Evolutionary conservation across 306 rosid genomes (phyloP), one percentile per base, ranked within the genome.

Genomic region (Cicer cuneatum): DNA sequence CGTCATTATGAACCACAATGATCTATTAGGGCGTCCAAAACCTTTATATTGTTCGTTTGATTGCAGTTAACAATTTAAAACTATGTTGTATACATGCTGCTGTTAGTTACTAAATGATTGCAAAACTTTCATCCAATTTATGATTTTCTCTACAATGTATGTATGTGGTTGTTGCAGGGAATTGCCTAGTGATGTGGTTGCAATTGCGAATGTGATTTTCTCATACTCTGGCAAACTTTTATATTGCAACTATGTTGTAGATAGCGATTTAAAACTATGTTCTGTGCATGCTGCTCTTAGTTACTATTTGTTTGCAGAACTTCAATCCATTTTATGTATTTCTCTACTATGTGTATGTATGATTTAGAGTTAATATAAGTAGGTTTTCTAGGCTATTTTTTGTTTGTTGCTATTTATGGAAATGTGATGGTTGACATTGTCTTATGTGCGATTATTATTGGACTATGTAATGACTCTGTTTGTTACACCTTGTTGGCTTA

Each of bases 341-440:
- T 59, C 16, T 43, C 45, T 40, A 40, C 35, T 18, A 42, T 7
- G 53, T 53, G 37, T 51, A 8, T 21, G 18, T 24, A 35, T 62
- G 37, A 10, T 54, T 47, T 53, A 39, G 41, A 35, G 46, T 19
- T 49, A 9, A 9, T 74, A 14, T 43, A 19, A 4, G n/a, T 18
- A 33, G 18, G 5, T 33, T 16, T 29, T 24, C 58, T 71, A 10
- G 56, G 62, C 12, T 3, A 58, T 72, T 24, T 49, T 4, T 42
- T 38, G 12, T n/a, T 12, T 43, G 59, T 39, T 57, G 13, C 47
- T 67, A 3, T 81, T 42, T 67, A 39, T 71, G 56, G 24, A 15
- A 35, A 59, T 75, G 62, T 45, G 49, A 43, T 19, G 9, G 67
- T 80, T 74, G 45, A 16, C 58, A 52, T 67, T 45, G 41, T 45